Conservation (phyloP, 2,329 filamentous ascomycete genomes). For the Penicillium occitanis region DNA sequence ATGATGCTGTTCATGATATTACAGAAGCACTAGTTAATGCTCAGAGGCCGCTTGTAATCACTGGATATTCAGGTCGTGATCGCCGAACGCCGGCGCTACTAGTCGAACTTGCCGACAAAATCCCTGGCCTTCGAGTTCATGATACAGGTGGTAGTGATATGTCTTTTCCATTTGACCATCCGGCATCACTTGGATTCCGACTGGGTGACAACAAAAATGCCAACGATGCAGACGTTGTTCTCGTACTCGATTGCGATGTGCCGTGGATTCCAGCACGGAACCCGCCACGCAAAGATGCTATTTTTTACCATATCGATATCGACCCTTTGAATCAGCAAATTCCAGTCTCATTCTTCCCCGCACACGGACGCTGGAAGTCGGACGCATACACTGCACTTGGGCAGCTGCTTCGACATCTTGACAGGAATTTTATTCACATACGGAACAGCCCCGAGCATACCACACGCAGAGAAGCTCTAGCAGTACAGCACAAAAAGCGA, state of each 20-base stretch:
- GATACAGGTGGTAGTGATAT: constrained; percentile 48
- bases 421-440: neutral
- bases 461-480: neutral
- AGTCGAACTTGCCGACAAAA: constrained; percentile 37
- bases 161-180: constrained; percentile 40
- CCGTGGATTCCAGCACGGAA: constrained; percentile 78
- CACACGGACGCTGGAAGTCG: constrained; percentile 61
- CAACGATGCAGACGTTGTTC: constrained; percentile 70
- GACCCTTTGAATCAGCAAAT: constrained; percentile 67
- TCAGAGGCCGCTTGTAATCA: neutral
- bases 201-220: constrained; percentile 71
- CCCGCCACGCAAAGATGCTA: constrained; percentile 52
- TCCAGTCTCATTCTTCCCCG: constrained; percentile 66
- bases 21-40: neutral
- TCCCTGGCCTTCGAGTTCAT: constrained; percentile 46
- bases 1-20: constrained; percentile 35
- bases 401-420: constrained; percentile 52
- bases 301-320: constrained; percentile 61
- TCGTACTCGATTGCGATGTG: constrained; percentile 80
- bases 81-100: neutral
- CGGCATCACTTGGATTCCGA: constrained; percentile 62
- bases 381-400: constrained; percentile 61
- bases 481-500: neutral
- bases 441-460: neutral
- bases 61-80: neutral